Conservation (phyloP, 805 yeast genomes). For the Schwanniomyces occidentalis region DNA sequence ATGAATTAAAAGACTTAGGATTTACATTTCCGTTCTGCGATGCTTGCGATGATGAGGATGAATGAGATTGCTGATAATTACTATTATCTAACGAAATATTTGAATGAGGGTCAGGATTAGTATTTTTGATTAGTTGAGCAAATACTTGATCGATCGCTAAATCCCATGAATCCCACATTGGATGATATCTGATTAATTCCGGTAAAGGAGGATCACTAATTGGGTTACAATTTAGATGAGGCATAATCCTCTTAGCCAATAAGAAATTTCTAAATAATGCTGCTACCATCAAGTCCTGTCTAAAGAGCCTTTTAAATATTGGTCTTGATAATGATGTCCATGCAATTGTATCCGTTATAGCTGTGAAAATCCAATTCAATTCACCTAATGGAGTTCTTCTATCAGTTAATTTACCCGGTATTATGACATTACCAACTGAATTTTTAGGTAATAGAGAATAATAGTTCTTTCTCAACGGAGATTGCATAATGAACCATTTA, state of each 20-base stretch:
- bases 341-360: conserved; percentile 96
- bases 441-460: conserved; percentile 47
- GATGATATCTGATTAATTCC: conserved; percentile 72
- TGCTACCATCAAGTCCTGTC: conserved; percentile 96
- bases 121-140: conserved; percentile 58
- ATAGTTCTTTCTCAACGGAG: conserved; percentile 58
- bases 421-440: conserved; percentile 57
- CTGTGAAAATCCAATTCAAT: conserved; percentile 95
- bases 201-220: conserved; percentile 93
- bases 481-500: conserved; percentile 86
- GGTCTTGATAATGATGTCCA: conserved; percentile 92
- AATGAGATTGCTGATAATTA: too few species aligned
- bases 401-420: conserved; percentile 91
- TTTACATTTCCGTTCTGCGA: conserved; percentile 22
- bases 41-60: conserved; percentile 23
- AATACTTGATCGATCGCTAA: conserved; percentile 93
- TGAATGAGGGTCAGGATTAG: conserved; percentile 17
- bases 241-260: conserved; percentile 91
- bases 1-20: conserved; percentile 25
- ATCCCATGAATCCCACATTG: conserved; percentile 99
- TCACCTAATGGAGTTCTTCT: conserved; percentile 95
- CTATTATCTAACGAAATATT: conserved; percentile 5
- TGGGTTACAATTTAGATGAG: conserved; percentile 90
- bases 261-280: conserved; percentile 91
- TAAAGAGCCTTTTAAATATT: conserved; percentile 81